These are phyloP conservation scores for Epichloe gansuensis DNA, from an alignment of 2,329 filamentous ascomycete species.

Conservation along the genomic window DNA sequence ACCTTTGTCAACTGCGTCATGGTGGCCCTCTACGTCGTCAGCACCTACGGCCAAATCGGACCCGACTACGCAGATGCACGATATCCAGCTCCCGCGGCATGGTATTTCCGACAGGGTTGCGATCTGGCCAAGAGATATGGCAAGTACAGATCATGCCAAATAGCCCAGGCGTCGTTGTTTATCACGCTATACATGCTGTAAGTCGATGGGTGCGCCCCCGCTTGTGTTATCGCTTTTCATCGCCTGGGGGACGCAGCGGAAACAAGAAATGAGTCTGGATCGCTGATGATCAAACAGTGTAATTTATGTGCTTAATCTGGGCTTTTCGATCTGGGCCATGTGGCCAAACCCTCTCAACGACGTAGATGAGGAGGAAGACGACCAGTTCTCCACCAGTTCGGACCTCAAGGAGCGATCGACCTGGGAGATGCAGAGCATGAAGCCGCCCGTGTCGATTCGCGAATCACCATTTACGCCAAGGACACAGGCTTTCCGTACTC, in stretches of 20 bases:
- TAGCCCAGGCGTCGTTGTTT: conserved; percentile 56
- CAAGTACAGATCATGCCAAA: conserved; percentile 46
- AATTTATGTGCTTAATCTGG: conserved; percentile 47
- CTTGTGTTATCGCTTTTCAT: background rate
- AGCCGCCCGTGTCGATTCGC: conserved; percentile 18
- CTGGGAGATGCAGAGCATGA: conserved; percentile 47
- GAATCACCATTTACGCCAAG: conserved; percentile 46
- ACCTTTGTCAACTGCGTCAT: conserved; percentile 44
- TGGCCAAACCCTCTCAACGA: conserved; percentile 43
- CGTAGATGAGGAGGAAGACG: conserved; percentile 29
- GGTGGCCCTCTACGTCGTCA: conserved; percentile 49
- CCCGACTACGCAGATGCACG: conserved; percentile 57
- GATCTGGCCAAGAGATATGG: conserved; percentile 40
- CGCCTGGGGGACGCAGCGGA: background rate
- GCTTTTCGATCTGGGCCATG: conserved; percentile 45
- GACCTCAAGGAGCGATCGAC: conserved; percentile 29
- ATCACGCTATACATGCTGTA: conserved; percentile 56
- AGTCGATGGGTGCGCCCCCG: conserved; percentile 19
- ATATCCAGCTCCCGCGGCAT: conserved; percentile 49
- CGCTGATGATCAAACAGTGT: conserved; percentile 24
- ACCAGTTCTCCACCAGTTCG: conserved; percentile 24
- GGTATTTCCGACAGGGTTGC: conserved; percentile 66
- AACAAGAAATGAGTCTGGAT: background rate
- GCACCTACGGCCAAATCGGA: conserved; percentile 57
- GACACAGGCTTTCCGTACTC: conserved; percentile 53